Evolutionary conservation across 345 rosid species (phyloP).

Genomic region (Lepidium aucheri): DNA sequence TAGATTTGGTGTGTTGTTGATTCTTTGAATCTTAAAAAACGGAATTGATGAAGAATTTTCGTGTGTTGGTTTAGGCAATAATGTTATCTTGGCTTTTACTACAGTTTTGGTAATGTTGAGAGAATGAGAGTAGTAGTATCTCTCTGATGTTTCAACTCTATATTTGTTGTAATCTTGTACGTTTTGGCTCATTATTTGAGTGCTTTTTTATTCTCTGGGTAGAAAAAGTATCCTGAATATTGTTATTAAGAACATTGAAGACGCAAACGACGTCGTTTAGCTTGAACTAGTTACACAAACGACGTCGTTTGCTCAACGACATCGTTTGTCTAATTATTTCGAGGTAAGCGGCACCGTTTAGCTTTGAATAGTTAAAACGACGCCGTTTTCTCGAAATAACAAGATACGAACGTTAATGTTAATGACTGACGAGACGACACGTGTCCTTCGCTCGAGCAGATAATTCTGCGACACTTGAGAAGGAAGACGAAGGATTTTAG

Average conservation of each 20-base stretch:
- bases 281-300: too few relatives aligned
- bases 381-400: not conserved
- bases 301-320: too few relatives aligned
- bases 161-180: not conserved
- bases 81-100: constrained; percentile 8
- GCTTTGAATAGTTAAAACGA: not conserved
- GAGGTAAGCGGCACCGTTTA: too few relatives aligned
- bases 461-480: constrained; percentile 12
- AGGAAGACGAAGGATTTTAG: not conserved
- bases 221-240: too few relatives aligned
- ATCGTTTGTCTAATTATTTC: too few relatives aligned
- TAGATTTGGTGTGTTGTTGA: constrained; percentile 19
- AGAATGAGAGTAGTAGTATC: constrained; percentile 9
- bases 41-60: not conserved
- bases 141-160: constrained; percentile 8
- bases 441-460: constrained; percentile 20
- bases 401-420: constrained; percentile 10
- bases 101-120: constrained; percentile 20
- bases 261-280: not conserved
- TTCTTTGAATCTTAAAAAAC: not conserved
- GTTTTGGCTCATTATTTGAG: not conserved
- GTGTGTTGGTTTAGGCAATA: constrained; percentile 21
- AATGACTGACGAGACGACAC: constrained; percentile 22
- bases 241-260: not conserved
- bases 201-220: not conserved